Base-by-base conservation (phyloP, 139 green algal genomes). In the Coelastrella sp. region DNA sequence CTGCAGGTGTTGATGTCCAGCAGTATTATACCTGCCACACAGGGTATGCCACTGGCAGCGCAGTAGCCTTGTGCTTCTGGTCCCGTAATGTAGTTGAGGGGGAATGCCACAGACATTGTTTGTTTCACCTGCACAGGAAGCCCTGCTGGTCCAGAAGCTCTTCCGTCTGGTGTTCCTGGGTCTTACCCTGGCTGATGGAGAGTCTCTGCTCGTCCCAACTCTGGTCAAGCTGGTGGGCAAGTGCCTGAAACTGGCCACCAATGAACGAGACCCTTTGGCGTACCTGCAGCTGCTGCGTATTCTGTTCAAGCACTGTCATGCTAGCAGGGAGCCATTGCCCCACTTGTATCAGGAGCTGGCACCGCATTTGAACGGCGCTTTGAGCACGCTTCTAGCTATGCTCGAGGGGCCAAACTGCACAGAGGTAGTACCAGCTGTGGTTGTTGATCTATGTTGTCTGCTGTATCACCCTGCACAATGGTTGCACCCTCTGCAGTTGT, bases 241-340 rank as follows among this genome's bases (percentile, higher is more conserved):
- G 43, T 91, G 85, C 59, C 59, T 88, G 19, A 43, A 59, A 3
- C 35, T 45, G 21, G 72, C 86, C 45, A 59, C 67, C 9, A 63
- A 60, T 21, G 81, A 90, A 60, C 50, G 66, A 60, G 88, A 93
- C 34, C 87, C 89, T 4, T 21, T 57, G 21, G 92, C 90, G 4
- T 94, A 93, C 86, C 83, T 96, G 81, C 81, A 93, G 88, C 80
- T 95, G 73, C 77, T 95, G 60, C 79, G 89, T 9, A 81, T 84
- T 4, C 79, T 94, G 32, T 96, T 96, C 87, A 95, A 94, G 76
- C 40, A 57, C 45, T 81, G 68, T 34, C 50, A 81, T 25, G 50
- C 51, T 23, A 74, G 45, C 45, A 66, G 78, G 64, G 81, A 81
- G 50, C 81, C 48, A 57, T 59, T 91, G 68, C 76, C 84, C 37